Conservation (phyloP, 2,329 filamentous ascomycete genomes). For the Colletotrichum aenigma region DNA sequence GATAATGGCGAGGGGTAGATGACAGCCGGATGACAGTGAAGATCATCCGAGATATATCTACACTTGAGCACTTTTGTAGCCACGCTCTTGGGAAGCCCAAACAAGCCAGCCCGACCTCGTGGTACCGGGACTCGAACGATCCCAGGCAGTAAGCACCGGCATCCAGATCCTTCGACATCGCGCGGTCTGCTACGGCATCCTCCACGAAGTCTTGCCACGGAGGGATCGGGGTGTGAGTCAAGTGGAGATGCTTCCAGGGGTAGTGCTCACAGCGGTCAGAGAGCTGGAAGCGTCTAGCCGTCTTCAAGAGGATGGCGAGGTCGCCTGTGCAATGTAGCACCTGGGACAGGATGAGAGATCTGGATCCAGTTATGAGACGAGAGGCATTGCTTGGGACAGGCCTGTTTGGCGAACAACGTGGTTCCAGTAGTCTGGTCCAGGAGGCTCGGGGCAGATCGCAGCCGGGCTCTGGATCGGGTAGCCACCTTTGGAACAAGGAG, state of each 20-base stretch:
- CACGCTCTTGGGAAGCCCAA: neutral
- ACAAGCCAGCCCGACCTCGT: neutral
- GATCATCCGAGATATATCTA: neutral
- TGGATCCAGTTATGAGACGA: neutral
- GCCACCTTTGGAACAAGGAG: neutral
- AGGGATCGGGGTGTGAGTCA: neutral
- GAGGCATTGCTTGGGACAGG: neutral
- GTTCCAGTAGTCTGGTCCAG: conserved; percentile 9
- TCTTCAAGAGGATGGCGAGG: neutral
- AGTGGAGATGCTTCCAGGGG: neutral
- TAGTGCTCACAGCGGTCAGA: neutral
- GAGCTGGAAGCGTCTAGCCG: neutral
- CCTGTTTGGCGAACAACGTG: conserved; percentile 4
- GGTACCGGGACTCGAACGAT: neutral
- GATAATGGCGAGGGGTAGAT: neutral
- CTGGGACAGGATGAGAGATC: neutral
- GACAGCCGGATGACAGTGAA: neutral
- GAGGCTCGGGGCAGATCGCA: conserved; percentile 12
- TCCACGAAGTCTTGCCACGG: neutral
- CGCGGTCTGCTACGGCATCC: neutral
- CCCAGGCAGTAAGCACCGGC: neutral
- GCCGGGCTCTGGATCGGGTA: neutral
- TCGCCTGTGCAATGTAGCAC: conserved; percentile 17
- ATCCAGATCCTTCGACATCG: neutral
- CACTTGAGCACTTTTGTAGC: neutral